Percentiles rank a stretch among this genome's conserved stretches.
phyloP scores from a whole-genome alignment of 73 alveolate genomes.

The Stentor coeruleus region DNA sequence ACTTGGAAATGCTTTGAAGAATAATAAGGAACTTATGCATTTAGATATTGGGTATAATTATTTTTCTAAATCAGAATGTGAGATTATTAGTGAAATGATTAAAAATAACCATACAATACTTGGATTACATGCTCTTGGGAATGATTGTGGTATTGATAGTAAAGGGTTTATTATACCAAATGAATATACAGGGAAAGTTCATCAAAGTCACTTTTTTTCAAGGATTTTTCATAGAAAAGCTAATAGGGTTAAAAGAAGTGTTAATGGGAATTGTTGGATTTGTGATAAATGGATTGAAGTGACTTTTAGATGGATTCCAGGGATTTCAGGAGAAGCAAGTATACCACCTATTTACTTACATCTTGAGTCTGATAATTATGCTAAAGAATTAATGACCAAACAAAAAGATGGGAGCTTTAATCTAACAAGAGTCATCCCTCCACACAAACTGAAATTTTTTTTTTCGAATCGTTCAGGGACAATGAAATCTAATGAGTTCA shows the following conservation, averaged over 20 bases:
- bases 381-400: neutral
- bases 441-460: slow-evolving; percentile 20
- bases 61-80: slow-evolving; percentile 51
- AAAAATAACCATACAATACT: slow-evolving; percentile 68
- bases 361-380: slow-evolving; percentile 25
- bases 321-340: slow-evolving; percentile 23
- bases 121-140: slow-evolving; percentile 85
- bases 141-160: slow-evolving; percentile 66
- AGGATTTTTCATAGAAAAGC: slow-evolving; percentile 1
- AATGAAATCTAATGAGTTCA: neutral
- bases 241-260: neutral
- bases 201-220: neutral
- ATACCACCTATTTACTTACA: slow-evolving; percentile 18
- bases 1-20: slow-evolving; percentile 48
- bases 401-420: neutral
- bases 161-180: slow-evolving; percentile 69
- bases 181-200: neutral
- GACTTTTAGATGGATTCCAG: slow-evolving; percentile 18
- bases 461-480: neutral
- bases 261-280: slow-evolving; percentile 10
- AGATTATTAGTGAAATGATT: slow-evolving; percentile 50
- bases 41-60: slow-evolving; percentile 74
- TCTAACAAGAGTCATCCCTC: slow-evolving; percentile 22
- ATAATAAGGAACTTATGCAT: slow-evolving; percentile 56
- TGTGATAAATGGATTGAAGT: slow-evolving; percentile 28